phyloP scores from a whole-genome alignment of 176 grass and related monocot species.

The Aegilops tauschii region DNA sequence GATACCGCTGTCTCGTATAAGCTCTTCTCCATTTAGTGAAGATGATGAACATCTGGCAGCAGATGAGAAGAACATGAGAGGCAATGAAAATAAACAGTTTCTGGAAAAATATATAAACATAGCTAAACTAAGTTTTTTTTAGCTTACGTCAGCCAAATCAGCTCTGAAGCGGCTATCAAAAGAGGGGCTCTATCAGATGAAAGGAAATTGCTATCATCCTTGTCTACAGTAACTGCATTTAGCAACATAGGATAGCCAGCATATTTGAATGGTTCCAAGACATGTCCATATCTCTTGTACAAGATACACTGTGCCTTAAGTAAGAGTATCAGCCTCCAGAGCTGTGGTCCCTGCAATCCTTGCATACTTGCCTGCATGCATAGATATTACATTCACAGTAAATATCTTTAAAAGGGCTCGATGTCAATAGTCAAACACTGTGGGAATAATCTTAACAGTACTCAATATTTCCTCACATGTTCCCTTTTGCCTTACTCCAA shows the following conservation, averaged over 20 bases:
- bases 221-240: slow-evolving; percentile 91
- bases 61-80: slow-evolving; percentile 28
- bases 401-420: not conserved
- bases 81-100: slow-evolving; percentile 20
- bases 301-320: slow-evolving; percentile 95
- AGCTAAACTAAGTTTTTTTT: slow-evolving; percentile 13
- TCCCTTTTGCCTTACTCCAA: slow-evolving; percentile 14
- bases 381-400: slow-evolving; percentile 21
- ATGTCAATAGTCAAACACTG: slow-evolving; percentile 10
- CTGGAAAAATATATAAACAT: slow-evolving; percentile 9
- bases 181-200: slow-evolving; percentile 92
- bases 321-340: slow-evolving; percentile 93
- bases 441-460: slow-evolving; percentile 18
- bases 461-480: not conserved
- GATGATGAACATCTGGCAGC: slow-evolving; percentile 82
- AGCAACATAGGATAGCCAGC: slow-evolving; percentile 99
- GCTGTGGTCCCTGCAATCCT: slow-evolving; percentile 94
- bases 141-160: slow-evolving; percentile 98
- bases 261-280: slow-evolving; percentile 99
- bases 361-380: slow-evolving; percentile 87
- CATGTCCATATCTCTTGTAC: slow-evolving; percentile 90
- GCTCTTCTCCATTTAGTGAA: slow-evolving; percentile 94
- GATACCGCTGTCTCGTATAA: slow-evolving; percentile 95
- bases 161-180: slow-evolving; percentile 90
- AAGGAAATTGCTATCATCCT: slow-evolving; percentile 94